These are phyloP conservation scores for Zizania latifolia DNA, from an alignment of 176 grass and related monocot species.

Conservation along the genomic window DNA sequence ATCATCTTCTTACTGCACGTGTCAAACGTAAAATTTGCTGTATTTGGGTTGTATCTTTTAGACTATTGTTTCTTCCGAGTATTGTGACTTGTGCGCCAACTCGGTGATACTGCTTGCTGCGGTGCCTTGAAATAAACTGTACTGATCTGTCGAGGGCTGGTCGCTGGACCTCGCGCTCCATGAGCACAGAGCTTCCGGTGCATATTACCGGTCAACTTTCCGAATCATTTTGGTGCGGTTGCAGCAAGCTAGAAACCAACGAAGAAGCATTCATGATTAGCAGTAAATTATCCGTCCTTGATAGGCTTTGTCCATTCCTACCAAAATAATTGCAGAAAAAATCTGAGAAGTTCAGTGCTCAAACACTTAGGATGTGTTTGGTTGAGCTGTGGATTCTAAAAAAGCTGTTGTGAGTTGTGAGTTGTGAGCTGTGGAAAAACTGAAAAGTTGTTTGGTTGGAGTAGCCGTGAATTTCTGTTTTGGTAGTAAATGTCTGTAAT, in stretches of 20 bases:
- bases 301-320: conserved; percentile 8
- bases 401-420: no score
- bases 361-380: no score
- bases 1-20: no score
- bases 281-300: not conserved
- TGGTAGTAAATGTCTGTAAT: no score
- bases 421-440: no score
- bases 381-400: no score
- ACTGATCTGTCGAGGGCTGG: conserved; percentile 11
- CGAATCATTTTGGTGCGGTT: conserved; percentile 32
- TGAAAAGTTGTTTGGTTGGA: no score
- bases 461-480: no score
- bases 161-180: not conserved
- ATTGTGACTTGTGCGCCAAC: conserved; percentile 21
- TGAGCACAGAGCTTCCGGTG: conserved; percentile 4
- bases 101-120: not conserved
- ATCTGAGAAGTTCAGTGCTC: not conserved
- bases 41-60: conserved; percentile 9
- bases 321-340: conserved; percentile 14
- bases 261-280: not conserved
- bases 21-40: no score
- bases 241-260: conserved; percentile 20
- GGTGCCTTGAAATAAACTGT: conserved; percentile 19
- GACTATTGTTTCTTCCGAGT: not conserved
- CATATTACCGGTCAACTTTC: conserved; percentile 12